These are phyloP conservation scores for Xylariaceae sp. DNA, from an alignment of 2,329 filamentous ascomycete species.

Conservation along the genomic window DNA sequence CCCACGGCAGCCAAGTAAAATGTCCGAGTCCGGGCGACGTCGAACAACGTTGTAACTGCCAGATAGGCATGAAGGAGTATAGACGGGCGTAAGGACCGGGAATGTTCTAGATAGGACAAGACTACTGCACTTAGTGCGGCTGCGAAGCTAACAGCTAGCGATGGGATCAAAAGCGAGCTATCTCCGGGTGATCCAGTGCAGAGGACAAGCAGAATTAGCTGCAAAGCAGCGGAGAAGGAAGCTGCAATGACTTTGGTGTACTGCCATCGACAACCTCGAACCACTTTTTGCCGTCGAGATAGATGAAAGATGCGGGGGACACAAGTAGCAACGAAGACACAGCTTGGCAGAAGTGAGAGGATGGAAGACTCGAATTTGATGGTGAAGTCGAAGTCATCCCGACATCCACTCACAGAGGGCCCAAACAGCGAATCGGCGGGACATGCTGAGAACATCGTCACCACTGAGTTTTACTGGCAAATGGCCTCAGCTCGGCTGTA, in stretches of 20 bases:
- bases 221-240: conserved; percentile 6
- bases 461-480: too few relatives aligned
- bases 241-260: conserved; percentile 2
- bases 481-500: too few relatives aligned
- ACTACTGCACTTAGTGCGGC: conserved; percentile 9
- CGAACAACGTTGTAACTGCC: conserved; percentile 37
- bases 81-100: conserved; percentile 33
- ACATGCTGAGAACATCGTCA: too few relatives aligned
- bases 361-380: conserved; percentile 44
- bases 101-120: conserved; percentile 11
- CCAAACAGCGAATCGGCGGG: conserved; percentile 27
- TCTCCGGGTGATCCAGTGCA: conserved; percentile 3
- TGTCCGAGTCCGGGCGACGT: conserved; percentile 36
- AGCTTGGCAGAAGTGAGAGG: conserved; percentile 37
- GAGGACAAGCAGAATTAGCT: conserved; percentile 7
- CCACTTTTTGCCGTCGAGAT: conserved; percentile 12
- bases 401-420: conserved; percentile 39
- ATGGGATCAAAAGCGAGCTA: conserved; percentile 4
- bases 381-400: conserved; percentile 47
- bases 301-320: conserved; percentile 30
- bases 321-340: conserved; percentile 33
- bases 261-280: neutral
- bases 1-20: conserved; percentile 11
- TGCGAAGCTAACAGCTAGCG: conserved; percentile 1
- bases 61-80: conserved; percentile 37